A percentile compares a stretch with the other conserved stretches of the same genome.
Conservation (phyloP, 176 grass and related monocot genomes). For the Rhipidocladum racemiflorum region DNA sequence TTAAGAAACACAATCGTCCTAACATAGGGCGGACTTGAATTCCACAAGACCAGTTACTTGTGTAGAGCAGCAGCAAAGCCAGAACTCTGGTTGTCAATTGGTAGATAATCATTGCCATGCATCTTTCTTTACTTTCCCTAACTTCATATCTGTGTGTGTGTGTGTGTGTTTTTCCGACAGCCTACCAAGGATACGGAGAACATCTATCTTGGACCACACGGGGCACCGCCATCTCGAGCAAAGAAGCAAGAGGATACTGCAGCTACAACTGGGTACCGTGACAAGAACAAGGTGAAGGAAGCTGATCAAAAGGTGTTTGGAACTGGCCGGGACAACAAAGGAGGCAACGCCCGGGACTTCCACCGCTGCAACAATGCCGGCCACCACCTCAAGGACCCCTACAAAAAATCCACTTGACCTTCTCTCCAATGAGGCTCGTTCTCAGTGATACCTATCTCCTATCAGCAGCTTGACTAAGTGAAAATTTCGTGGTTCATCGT, state of each 20-base stretch:
- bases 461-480: neutral
- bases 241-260: conserved; percentile 61
- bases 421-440: neutral
- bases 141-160: neutral
- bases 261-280: conserved; percentile 33
- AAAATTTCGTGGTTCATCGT: neutral
- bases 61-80: conserved; percentile 1
- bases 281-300: conserved; percentile 67
- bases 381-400: conserved; percentile 49
- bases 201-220: conserved; percentile 88
- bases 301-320: conserved; percentile 50
- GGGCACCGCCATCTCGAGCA: conserved; percentile 57
- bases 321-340: conserved; percentile 49
- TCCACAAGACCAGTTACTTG: neutral
- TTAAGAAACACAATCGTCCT: conserved; percentile 27
- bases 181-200: conserved; percentile 62
- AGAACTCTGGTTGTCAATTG: neutral
- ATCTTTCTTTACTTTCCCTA: neutral
- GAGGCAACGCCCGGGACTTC: conserved; percentile 40
- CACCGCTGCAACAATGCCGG: conserved; percentile 35
- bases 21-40: neutral
- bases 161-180: too few relatives aligned
- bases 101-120: conserved; percentile 9
- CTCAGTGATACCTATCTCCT: conserved; percentile 7
- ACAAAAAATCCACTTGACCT: conserved; percentile 55